Evolutionary conservation across 176 grass and related monocot species (phyloP), one percentile per base, ranked within the genome.

Genomic region (Pontederia crassipes): DNA sequence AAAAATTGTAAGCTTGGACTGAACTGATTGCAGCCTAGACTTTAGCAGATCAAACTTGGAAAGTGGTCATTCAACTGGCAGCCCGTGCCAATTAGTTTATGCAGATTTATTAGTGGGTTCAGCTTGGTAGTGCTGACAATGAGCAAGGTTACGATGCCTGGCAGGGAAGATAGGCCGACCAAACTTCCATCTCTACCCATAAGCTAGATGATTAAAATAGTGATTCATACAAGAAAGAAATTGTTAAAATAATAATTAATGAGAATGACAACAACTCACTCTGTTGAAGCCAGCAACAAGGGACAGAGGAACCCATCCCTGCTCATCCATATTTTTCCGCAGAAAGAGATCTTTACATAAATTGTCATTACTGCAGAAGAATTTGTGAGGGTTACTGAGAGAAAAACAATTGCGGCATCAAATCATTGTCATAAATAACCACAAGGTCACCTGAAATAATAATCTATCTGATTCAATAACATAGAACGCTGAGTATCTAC

Each of bases 301-400:
- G 49, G 93, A 79, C 61, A 88, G 58, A n/a, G 78, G 74, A 48
- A 98, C 93, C 93, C 93, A 98, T 15, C 93, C 93, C 69, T 81
- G 83, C 50, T 81, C 79, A 79, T 92, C 84, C 93, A 98, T 98
- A 45, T 79, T 86, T 48, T 61, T 12, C n/a, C 87, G 69, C 77
- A 98, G 69, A 64, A 20, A 98, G 72, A 58, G 62, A 64, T 98
- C 93, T 70, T 81, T 98, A 67, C 93, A 92, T 72, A 98, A 72
- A 86, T 98, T 98, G 17, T 79, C 87, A 55, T 67, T 35, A 28
- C 93, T 98, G 77, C 49, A 79, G 74, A 81, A 70, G 12, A 18
- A 47, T 17, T 35, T 27, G 14, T 15, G 17, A 7, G 66, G 45
- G 12, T 69, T 55, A 54, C 14, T 74, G 35, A 54, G 9, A 48